Base-by-base conservation (phyloP, 805 yeast genomes). In the Starmerella floris region DNA sequence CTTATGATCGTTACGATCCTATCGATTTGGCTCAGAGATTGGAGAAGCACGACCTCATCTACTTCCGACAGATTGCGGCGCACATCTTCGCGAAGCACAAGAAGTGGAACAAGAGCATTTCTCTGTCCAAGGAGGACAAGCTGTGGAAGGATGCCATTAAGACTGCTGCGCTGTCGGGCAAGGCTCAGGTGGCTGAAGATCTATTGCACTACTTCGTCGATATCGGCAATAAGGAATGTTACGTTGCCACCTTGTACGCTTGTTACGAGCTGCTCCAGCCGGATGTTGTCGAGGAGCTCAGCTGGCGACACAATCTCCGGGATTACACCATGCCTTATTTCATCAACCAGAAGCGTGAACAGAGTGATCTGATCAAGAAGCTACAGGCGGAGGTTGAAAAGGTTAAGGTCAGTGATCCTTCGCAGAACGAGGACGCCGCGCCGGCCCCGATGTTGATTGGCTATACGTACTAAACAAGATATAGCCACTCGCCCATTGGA, bases 41-140 rank as follows among this genome's bases (percentile, higher is more conserved):
- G 54, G 98, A 91, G 67, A 80, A 80, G 62, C 96, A 88, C 60
- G 82, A 80, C 22, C 67, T 85, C 42, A 75, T 91, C 43, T 91
- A 85, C 69, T 91, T 91, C 73, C 80, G 96, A 66, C 94, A 84
- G 67, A 84, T 91, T 58, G 93, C 96, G 31, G 97, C 97, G 39
- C 75, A 85, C 53, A 72, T 91, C 52, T 91, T 82, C 73, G 77
- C 94, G 62, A 85, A 85, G 66, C 84, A 84, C 67, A 87, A 85
- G 74, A 88, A 91, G 62, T 91, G 84, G 80, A 71, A 66, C 60
- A 88, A 87, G 71, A 79, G 95, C 39, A 78, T 91, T 58, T 73
- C 87, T 2, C 76, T 91, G 49, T 73, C 85, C 57, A 91, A 91
- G 69, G 73, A 79, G 48, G 97, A 91, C 67, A 84, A 83, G 64